A percentile compares a stretch with the other conserved stretches of the same genome.
phyloP scores from a whole-genome alignment of 164 flowering plant genomes.

The Paratinospora sagittata region DNA sequence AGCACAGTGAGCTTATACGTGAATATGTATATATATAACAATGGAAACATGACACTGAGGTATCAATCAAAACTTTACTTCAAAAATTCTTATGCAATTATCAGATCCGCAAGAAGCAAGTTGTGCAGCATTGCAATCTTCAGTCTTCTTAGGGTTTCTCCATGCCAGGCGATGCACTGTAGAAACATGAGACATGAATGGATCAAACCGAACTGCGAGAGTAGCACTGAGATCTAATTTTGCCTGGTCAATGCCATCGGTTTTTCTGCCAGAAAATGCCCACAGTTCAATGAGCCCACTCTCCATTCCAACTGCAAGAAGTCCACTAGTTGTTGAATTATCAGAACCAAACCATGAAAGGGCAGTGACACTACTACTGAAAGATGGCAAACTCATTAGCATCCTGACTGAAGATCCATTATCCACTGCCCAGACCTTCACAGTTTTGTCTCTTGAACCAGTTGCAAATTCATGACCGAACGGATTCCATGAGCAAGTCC shows the following conservation, averaged over 20 bases:
- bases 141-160: constrained; percentile 37
- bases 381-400: constrained; percentile 52
- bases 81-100: constrained; percentile 62
- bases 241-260: constrained; percentile 9
- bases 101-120: constrained; percentile 96
- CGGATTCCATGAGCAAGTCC: constrained; percentile 98
- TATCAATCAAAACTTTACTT: constrained; percentile 17
- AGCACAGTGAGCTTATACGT: neutral
- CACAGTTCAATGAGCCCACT: constrained; percentile 83
- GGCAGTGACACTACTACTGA: constrained; percentile 70
- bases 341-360: constrained; percentile 67
- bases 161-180: constrained; percentile 77
- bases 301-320: constrained; percentile 88
- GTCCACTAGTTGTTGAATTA: constrained; percentile 34
- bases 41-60: neutral
- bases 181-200: constrained; percentile 73
- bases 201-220: constrained; percentile 40
- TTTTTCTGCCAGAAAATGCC: constrained; percentile 32
- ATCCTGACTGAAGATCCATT: constrained; percentile 51
- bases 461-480: constrained; percentile 84
- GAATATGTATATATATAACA: neutral
- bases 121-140: constrained; percentile 33
- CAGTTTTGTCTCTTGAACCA: constrained; percentile 90
- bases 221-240: constrained; percentile 26
- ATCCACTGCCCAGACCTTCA: constrained; percentile 78